Base-by-base conservation (phyloP, 768 basidiomycete genomes). In the Tephrocybe sp. region DNA sequence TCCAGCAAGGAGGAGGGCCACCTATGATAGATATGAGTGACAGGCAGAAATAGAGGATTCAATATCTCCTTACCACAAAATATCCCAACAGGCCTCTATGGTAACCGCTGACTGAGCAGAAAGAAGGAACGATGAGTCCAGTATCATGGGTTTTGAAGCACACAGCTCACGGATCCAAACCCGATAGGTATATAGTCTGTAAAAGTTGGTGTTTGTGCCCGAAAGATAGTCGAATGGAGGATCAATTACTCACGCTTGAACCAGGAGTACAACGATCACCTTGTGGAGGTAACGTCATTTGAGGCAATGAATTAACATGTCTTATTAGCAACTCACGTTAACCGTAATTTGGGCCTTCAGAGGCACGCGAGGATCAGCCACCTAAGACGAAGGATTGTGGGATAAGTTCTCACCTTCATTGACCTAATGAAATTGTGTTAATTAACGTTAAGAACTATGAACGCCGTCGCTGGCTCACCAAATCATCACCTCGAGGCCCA, bases 121-220 rank as follows among this genome's bases (percentile, higher is more conserved):
- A 19, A 43, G 39, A 36, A 34, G 47, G 39, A 23, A 17, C 3
- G 22, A n/a, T 42, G 14, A n/a, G 23, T 44, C 31, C 40, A 49
- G 22, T 2, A 3, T 6, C 9, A 38, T 14, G 0, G 13, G 17
- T 2, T 16, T 26, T 32, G 23, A 32, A 43, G 7, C 51, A 39
- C 39, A 42, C 20, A 8, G 74, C 76, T 62, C 47, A 79, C 76
- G 70, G 42, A 72, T 61, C 75, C 76, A 78, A 7, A 77, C 72
- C 3, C 77, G 71, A 50, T 67, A 66, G 5, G 74, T 67, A 40
- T 79, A 79, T 19, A 77, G 55, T 53, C 76, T 76, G 33, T 13
- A 16, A 19, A 42, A 39, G 46, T 31, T 6, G 12, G 19, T 19
- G n/a, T 45, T 30, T 3, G 42, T 51, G 17, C n/a, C 23, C 14